phyloP scores from a whole-genome alignment of 441 rosid genomes.

The Bruguiera hainesii region DNA sequence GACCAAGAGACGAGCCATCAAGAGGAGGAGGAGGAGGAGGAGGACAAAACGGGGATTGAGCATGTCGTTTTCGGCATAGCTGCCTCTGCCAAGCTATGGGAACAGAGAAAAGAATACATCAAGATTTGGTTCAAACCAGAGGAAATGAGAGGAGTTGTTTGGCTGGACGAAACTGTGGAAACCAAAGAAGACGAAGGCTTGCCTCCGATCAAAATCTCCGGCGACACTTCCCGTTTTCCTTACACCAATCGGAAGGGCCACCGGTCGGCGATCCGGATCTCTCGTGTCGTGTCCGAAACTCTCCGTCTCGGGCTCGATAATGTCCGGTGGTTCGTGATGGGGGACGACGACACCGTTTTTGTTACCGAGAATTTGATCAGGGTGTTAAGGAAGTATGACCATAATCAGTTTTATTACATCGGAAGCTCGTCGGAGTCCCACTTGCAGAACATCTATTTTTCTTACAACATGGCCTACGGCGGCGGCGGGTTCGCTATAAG shows the following conservation, averaged over 20 bases:
- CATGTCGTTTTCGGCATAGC: constrained; percentile 92
- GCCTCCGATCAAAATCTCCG: constrained; percentile 70
- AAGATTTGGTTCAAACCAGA: constrained; percentile 75
- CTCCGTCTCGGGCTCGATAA: constrained; percentile 55
- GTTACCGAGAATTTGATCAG: constrained; percentile 74
- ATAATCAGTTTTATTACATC: constrained; percentile 80
- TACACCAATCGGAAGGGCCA: constrained; percentile 82
- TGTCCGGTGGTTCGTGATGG: constrained; percentile 97
- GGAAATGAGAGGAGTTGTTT: constrained; percentile 82
- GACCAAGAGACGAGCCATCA: constrained; percentile 16
- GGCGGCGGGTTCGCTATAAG: constrained; percentile 98
- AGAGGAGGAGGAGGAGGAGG: background rate
- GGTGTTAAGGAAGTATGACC: constrained; percentile 76
- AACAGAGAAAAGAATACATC: constrained; percentile 74
- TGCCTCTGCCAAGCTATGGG: constrained; percentile 88
- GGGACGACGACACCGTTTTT: constrained; percentile 95
- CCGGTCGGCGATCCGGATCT: constrained; percentile 90
- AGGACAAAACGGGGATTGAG: constrained; percentile 32
- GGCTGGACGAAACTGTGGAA: constrained; percentile 65
- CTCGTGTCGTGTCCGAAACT: constrained; percentile 88
- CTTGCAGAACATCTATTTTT: constrained; percentile 86
- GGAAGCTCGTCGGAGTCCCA: constrained; percentile 97
- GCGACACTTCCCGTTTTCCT: constrained; percentile 65
- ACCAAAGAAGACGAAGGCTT: constrained; percentile 25
- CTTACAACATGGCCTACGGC: constrained; percentile 98